Evolutionary conservation across 805 yeast species (phyloP), one percentile per base, ranked within the genome.

Genomic region (Candida morakotiae): DNA sequence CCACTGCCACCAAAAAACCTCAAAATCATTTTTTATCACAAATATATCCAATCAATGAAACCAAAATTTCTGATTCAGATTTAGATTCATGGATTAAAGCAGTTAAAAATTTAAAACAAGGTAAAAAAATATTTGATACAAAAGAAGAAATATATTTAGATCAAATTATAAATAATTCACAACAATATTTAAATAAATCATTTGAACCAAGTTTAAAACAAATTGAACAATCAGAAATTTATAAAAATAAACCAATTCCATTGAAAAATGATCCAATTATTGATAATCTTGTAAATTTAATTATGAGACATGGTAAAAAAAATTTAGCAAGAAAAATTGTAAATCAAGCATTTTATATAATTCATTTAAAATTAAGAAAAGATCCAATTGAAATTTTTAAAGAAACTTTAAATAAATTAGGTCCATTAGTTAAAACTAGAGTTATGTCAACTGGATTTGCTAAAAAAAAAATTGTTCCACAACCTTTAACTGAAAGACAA

Each of bases 271-370:
- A 87, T 49, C 83, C 85, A n/a, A 75, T 81, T 15, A 68, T 89
- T 34, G 80, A 81, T 34, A 81, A 84, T 49, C 77, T 93, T 53
- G 81, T 86, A 38, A 88, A 88, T 56, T 71, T 88, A 66, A 79
- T 93, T 43, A 93, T 93, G 98, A 79, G 86, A 55, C 81, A 87
- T 55, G 98, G 98, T 29, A 81, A 81, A 59, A 93, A 89, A 59
- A 76, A 85, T 38, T 66, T 71, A 34, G 97, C 98, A 0, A 82
- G 81, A 55, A 81, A 74, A 49, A 70, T 73, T 34, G 69, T 93
- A 39, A 74, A 82, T 37, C 75, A 82, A 54, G 95, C 97, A 0
- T 69, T 93, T 35, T 88, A 89, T 55, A 66, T 89, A 34, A 83
- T 81, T 28, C 85, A 76, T 60, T 71, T 87, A 47, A 78, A 81